Evolutionary conservation across 768 basidiomycete genomes (phyloP), one percentile per base, ranked within the genome.

Genomic region (Tricholoma sp.): DNA sequence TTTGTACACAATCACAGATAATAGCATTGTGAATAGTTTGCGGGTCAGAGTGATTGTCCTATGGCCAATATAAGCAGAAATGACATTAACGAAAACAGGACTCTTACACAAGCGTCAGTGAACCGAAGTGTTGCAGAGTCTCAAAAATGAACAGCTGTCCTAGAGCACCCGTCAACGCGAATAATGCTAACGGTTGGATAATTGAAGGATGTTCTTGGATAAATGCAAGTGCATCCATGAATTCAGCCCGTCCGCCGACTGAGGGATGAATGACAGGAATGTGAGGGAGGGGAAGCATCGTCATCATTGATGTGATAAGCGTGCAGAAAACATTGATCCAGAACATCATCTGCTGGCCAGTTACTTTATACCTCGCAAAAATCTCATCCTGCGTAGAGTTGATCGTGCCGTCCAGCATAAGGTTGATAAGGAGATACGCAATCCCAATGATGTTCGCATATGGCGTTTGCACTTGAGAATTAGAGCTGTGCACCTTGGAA

Each of bases 291-390:
- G 87, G 92, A 50, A 92, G 78, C 6, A 88, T 68, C 24, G 86
- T 81, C 24, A 97, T 84, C 10, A 85, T 67, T 1, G 81, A 76
- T 19, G 90, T 86, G 56, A 92, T 69, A 35, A 86, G 59, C 3
- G 94, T 91, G 72, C 89, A 88, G 75, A 95, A 88, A 24, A 89
- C 63, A 68, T 94, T 96, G 72, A 99, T 96, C 85, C 86, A 96
- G 69, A 98, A 87, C 97, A 99, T 98, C 95, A 99, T 98, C 68
- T 99, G 97, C 71, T 97, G 94, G 7, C 97, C 97, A 2, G 77
- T 76, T 4, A 83, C 76, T 18, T 83, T 83, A 73, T 89, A 85
- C 11, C 80, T 77, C 22, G 84, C 76, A 73, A 99, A 98, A 57
- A 99, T 88, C 73, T 98, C 91, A 71, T 99, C 97, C 70, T 99